phyloP scores from a whole-genome alignment of 1,139 yeast genomes.

The Zygosaccharomyces pseudobailii region DNA sequence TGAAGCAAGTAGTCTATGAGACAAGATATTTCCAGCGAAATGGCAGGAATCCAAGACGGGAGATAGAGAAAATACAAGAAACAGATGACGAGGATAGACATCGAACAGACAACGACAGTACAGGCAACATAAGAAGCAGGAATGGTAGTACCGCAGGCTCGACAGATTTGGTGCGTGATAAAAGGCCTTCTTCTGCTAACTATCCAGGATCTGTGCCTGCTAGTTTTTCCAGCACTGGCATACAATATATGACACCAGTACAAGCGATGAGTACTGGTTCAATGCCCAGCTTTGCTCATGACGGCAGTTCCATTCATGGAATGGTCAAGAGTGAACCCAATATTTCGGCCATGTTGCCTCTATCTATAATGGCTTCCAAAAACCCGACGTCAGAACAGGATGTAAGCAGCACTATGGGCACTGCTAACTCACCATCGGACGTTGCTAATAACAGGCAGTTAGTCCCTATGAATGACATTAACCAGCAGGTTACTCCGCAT shows the following conservation, averaged over 20 bases:
- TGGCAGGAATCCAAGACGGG: conserved; percentile 24
- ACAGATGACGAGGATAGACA: conserved; percentile 13
- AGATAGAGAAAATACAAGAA: conserved; percentile 9
- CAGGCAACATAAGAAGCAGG: conserved; percentile 8
- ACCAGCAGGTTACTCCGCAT: conserved; percentile 3
- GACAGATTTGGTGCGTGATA: conserved; percentile 4
- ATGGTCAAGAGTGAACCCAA: conserved; percentile 5
- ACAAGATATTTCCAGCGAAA: conserved; percentile 25
- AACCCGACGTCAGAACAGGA: conserved; percentile 2
- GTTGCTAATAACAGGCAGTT: conserved; percentile 16
- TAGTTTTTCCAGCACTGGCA: conserved; percentile 2
- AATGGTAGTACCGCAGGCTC: conserved; percentile 7
- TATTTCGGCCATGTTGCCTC: neutral
- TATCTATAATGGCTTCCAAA: conserved; percentile 2
- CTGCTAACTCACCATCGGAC: conserved; percentile 14
- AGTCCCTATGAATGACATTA: conserved; percentile 12
- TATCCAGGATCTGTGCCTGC: conserved; percentile 7
- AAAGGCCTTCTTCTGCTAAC: conserved; percentile 4
- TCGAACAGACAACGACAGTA: conserved; percentile 7
- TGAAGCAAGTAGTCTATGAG: conserved; percentile 21
- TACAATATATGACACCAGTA: neutral
- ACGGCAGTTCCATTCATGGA: conserved; percentile 4
- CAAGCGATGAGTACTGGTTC: conserved; percentile 8
- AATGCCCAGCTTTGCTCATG: conserved; percentile 5
- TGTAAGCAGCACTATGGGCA: conserved; percentile 16